Base-by-base conservation (phyloP, 768 basidiomycete genomes). In the Pholiota microspora region DNA sequence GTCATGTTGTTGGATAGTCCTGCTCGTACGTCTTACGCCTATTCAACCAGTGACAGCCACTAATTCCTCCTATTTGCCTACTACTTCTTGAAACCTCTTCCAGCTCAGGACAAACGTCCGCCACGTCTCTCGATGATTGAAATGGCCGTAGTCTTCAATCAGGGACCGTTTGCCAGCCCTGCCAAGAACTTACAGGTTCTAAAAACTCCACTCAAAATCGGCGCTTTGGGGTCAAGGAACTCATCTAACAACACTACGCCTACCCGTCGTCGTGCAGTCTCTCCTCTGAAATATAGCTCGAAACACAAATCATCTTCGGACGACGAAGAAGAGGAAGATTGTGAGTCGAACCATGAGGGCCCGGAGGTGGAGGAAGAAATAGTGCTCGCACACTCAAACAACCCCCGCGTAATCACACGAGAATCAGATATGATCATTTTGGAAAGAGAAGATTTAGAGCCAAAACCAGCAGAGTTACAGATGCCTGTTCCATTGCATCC, bases 91-190 rank as follows among this genome's bases (percentile, higher is more conserved):
- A 3, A 16, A 46, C 13, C n/a, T n/a, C n/a, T 28, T 13, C 35
- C 21, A 28, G 52, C 49, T 46, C 40, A 63, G 18, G 64, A 66
- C 21, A 74, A 75, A 47, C 75, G 81, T 18, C 75, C 79, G 2
- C 75, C 86, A 1, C 81, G 88, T 25, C 77, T 92, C 55, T 88
- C 86, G 2, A 87, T 92, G 85, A 88, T 92, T 29, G 76, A 83
- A 23, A 83, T 82, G 51, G 86, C 86, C 0, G 81, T 88, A 60
- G 86, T 92, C 4, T 88, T 89, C 67, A 81, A 82, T 0, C 89
- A 88, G 1, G 69, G 80, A 3, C 85, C 84, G 0, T 83, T 80
- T 31, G 67, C 70, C 2, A 77, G 86, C 61, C 83, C 86, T 1
- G 69, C 73, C 21, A 51, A 83, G 64, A 88, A 88, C 56, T 75